These are phyloP conservation scores for Amoebophrya sp. DNA, from an alignment of 169 alveolate species.

Conservation along the genomic window DNA sequence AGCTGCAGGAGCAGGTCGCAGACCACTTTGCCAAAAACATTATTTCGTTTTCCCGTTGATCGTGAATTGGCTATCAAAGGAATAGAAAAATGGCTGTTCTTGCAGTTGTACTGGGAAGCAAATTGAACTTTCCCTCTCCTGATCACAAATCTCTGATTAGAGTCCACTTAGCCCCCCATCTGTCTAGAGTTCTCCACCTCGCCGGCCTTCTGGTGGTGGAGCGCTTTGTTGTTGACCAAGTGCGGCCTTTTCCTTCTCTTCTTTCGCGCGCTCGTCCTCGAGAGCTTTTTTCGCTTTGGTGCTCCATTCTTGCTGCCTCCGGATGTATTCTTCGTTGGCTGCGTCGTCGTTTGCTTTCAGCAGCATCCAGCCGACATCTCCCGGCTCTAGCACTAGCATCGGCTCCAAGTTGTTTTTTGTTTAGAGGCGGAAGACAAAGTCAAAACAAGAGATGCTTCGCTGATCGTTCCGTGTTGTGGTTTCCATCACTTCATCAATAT, in stretches of 20 bases:
- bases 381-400: not conserved
- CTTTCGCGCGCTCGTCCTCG: not conserved
- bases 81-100: too few species aligned
- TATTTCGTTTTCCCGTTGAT: too few species aligned
- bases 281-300: not conserved
- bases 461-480: not conserved
- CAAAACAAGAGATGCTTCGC: not conserved
- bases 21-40: too few species aligned
- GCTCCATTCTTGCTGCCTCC: not conserved
- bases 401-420: not conserved
- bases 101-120: too few species aligned
- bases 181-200: too few species aligned
- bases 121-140: too few species aligned
- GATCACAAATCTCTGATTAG: too few species aligned
- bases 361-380: not conserved
- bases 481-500: not conserved
- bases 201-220: too few species aligned
- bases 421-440: not conserved
- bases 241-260: not conserved
- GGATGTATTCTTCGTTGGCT: not conserved
- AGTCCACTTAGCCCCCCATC: too few species aligned
- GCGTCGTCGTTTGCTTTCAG: conserved; percentile 18
- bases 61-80: too few species aligned
- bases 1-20: too few species aligned
- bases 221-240: too few species aligned